Evolutionary conservation across 305 asterid genomes (phyloP).

Genomic region (Rubia occidens): DNA sequence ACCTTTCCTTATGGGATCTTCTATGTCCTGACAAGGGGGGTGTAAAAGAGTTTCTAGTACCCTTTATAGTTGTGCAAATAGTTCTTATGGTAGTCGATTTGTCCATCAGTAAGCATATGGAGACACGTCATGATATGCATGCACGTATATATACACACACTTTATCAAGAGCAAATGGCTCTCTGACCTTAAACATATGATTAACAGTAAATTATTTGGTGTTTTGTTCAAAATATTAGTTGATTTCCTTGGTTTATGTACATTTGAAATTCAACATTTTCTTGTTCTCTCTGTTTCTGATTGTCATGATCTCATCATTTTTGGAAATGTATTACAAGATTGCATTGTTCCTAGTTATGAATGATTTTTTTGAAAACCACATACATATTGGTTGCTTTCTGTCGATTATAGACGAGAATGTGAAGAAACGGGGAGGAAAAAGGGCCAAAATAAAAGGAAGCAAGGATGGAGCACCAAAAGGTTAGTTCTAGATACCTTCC

Average conservation of each 20-base stretch:
- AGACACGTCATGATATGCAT: too few species aligned
- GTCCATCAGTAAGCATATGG: too few species aligned
- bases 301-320: not conserved
- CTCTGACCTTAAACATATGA: not conserved
- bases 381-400: not conserved
- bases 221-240: not conserved
- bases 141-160: not conserved
- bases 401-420: not conserved
- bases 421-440: conserved; percentile 5
- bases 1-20: too few species aligned
- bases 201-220: not conserved
- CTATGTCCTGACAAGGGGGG: too few species aligned
- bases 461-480: not conserved
- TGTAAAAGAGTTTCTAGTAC: too few species aligned
- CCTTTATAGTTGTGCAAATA: too few species aligned
- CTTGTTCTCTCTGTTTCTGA: not conserved
- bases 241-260: not conserved
- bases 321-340: not conserved
- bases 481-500: not conserved
- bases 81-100: too few species aligned
- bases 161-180: not conserved
- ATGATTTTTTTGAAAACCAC: not conserved
- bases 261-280: not conserved
- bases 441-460: not conserved
- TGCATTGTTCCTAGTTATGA: not conserved